These are phyloP conservation scores for Heterobasidion annosum DNA, from an alignment of 1,284 basidiomycete species.

Conservation along the genomic window DNA sequence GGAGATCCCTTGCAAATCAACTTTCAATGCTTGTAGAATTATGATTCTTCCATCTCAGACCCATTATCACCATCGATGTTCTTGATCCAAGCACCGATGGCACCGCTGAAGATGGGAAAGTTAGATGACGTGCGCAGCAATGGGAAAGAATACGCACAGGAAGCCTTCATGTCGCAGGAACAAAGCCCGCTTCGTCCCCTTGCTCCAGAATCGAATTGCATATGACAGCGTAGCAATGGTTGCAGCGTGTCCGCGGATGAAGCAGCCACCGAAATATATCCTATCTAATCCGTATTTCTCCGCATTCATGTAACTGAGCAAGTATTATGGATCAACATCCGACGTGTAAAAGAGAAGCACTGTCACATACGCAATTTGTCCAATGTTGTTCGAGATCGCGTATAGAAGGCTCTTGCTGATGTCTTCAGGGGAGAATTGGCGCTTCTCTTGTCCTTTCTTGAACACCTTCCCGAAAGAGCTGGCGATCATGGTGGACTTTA, in stretches of 20 bases:
- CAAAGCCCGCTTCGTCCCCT: slow-evolving; percentile 92
- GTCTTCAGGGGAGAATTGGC: slow-evolving; percentile 83
- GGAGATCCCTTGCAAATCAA: background rate
- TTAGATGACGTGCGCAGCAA: slow-evolving; percentile 7
- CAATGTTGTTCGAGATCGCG: slow-evolving; percentile 98
- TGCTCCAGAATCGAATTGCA: slow-evolving; percentile 99
- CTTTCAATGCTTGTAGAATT: background rate
- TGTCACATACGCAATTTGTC: slow-evolving; percentile 90
- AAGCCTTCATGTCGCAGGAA: slow-evolving; percentile 99
- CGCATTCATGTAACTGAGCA: slow-evolving; percentile 92
- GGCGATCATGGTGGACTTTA: slow-evolving; percentile 97
- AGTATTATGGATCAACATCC: slow-evolving; percentile 5
- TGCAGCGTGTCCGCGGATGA: slow-evolving; percentile 96
- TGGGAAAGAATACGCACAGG: slow-evolving; percentile 51
- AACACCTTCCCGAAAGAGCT: slow-evolving; percentile 99
- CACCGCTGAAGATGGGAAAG: slow-evolving; percentile 45
- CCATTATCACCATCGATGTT: slow-evolving; percentile 50
- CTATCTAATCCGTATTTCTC: slow-evolving; percentile 97
- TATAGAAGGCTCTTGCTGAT: slow-evolving; percentile 93
- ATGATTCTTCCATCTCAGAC: slow-evolving; percentile 1
- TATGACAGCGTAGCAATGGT: slow-evolving; percentile 98
- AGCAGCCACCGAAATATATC: slow-evolving; percentile 99
- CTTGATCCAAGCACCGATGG: slow-evolving; percentile 94
- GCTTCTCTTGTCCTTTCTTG: slow-evolving; percentile 75
- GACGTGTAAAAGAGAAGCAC: slow-evolving; percentile 7